These are phyloP conservation scores for Acanthamoeba comandoni DNA, from an alignment of 208 protist genomes.

Conservation along the genomic window DNA sequence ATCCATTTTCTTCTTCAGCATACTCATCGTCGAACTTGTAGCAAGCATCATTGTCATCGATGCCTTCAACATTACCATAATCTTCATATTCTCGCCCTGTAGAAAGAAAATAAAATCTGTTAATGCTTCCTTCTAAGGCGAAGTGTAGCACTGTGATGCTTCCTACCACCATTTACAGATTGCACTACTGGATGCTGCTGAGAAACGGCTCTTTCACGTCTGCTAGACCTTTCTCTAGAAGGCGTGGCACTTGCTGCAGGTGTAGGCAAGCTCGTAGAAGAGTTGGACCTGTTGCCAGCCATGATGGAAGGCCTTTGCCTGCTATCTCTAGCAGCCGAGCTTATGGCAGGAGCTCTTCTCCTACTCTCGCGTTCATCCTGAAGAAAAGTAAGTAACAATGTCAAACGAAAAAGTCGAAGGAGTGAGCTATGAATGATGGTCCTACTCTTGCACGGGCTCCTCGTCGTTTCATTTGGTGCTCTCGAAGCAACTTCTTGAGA, in stretches of 20 bases:
- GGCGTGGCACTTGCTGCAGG: not conserved
- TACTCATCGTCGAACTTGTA: not conserved
- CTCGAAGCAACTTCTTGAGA: conserved; percentile 73
- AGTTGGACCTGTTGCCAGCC: conserved; percentile 28
- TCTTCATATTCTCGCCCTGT: conserved; percentile 9
- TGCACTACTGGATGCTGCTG: conserved; percentile 16
- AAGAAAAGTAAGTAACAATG: not conserved
- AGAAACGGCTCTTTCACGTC: too few species aligned
- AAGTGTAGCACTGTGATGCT: too few species aligned
- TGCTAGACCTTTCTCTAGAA: too few species aligned
- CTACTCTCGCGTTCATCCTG: too few species aligned
- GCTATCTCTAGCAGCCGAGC: conserved; percentile 13
- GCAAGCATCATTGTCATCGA: not conserved
- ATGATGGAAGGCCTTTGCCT: conserved; percentile 63
- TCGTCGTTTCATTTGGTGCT: conserved; percentile 70
- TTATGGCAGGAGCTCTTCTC: too few species aligned
- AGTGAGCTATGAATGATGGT: not conserved
- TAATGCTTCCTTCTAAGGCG: too few species aligned
- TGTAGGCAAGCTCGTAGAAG: not conserved
- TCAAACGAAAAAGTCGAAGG: not conserved
- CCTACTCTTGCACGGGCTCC: conserved; percentile 27
- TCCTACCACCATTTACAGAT: not conserved
- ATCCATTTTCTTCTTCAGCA: not conserved
- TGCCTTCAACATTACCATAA: conserved; percentile 10
- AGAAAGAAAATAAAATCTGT: too few species aligned